A percentile compares a stretch with the other conserved stretches of the same genome.
phyloP scores from a whole-genome alignment of 2,329 filamentous ascomycete species.

The Colletotrichum sp. region DNA sequence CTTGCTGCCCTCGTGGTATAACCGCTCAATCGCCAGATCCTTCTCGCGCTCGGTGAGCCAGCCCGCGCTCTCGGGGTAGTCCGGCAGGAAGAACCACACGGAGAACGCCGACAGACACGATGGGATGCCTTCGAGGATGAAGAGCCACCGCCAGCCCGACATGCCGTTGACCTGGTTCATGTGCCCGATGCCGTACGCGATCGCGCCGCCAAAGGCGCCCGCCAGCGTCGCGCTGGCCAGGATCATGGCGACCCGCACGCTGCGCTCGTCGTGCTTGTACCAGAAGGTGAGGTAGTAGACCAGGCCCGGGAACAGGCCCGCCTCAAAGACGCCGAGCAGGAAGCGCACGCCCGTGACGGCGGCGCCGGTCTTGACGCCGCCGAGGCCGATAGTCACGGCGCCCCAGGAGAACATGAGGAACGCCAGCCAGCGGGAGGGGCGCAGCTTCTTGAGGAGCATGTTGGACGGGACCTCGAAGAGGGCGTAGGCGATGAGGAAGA shows the following conservation, averaged over 20 bases:
- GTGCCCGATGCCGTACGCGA: slow-evolving; percentile 34
- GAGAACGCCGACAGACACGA: slow-evolving; percentile 32
- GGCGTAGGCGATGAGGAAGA: slow-evolving; percentile 58
- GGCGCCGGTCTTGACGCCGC: slow-evolving; percentile 39
- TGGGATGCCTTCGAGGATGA: slow-evolving; percentile 45
- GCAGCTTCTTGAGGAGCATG: slow-evolving; percentile 38
- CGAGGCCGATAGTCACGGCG: slow-evolving; percentile 40
- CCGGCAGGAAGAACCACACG: slow-evolving; percentile 39
- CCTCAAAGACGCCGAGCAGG: slow-evolving; percentile 45
- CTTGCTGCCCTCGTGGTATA: slow-evolving; percentile 53
- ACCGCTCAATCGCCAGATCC: slow-evolving; percentile 53
- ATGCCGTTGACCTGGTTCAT: slow-evolving; percentile 28
- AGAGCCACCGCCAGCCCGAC: slow-evolving; percentile 40
- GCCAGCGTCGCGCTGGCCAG: slow-evolving; percentile 38
- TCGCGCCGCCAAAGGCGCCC: slow-evolving; percentile 36
- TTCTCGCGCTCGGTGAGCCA: slow-evolving; percentile 44
- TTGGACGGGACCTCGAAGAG: slow-evolving; percentile 45
- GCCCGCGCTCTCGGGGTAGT: slow-evolving; percentile 44
- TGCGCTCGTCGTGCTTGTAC: slow-evolving; percentile 51
- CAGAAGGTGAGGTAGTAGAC: slow-evolving; percentile 46
- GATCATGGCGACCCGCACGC: slow-evolving; percentile 44
- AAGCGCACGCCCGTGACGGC: slow-evolving; percentile 43
- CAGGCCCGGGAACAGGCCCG: slow-evolving; percentile 45
- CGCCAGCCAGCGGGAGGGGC: slow-evolving; percentile 38
- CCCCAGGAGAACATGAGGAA: slow-evolving; percentile 43